These are phyloP conservation scores for Brassica carinata DNA, from an alignment of 345 rosid species.

Conservation along the genomic window DNA sequence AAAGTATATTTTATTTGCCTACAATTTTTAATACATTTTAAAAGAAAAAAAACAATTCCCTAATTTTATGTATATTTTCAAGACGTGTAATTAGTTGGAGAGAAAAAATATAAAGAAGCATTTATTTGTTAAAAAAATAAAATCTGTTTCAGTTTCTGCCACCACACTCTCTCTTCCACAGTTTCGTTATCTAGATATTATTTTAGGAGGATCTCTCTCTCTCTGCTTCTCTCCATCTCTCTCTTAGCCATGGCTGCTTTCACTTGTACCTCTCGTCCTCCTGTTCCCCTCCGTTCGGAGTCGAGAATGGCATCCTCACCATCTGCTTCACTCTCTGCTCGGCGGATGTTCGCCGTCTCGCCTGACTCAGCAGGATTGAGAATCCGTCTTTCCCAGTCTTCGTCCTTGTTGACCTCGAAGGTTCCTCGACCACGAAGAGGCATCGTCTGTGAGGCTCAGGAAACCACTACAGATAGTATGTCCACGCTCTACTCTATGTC, in stretches of 20 bases:
- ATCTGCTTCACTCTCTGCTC: constrained; percentile 33
- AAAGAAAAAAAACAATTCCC: neutral
- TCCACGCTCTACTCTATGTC: constrained; percentile 23
- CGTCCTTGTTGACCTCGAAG: constrained; percentile 39
- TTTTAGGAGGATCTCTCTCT: constrained; percentile 33
- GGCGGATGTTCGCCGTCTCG: constrained; percentile 30
- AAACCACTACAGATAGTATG: constrained; percentile 46
- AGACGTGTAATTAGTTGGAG: too few relatives aligned
- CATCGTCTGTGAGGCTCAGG: constrained; percentile 63
- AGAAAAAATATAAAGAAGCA: neutral
- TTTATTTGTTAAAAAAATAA: constrained; percentile 11
- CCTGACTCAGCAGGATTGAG: constrained; percentile 54
- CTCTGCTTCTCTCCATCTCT: constrained; percentile 20
- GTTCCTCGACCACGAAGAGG: constrained; percentile 41
- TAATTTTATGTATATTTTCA: too few relatives aligned
- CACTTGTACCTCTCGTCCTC: constrained; percentile 41
- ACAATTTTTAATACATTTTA: neutral
- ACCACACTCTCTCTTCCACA: constrained; percentile 29
- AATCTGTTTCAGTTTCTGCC: neutral
- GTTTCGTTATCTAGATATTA: constrained; percentile 42
- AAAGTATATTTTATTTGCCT: neutral
- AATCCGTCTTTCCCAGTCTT: constrained; percentile 44
- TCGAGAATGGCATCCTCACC: constrained; percentile 13
- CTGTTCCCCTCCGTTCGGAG: constrained; percentile 39
- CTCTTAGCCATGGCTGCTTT: constrained; percentile 46